Base-by-base conservation (phyloP, 2,329 filamentous ascomycete genomes). In the Colletotrichum sp. region DNA sequence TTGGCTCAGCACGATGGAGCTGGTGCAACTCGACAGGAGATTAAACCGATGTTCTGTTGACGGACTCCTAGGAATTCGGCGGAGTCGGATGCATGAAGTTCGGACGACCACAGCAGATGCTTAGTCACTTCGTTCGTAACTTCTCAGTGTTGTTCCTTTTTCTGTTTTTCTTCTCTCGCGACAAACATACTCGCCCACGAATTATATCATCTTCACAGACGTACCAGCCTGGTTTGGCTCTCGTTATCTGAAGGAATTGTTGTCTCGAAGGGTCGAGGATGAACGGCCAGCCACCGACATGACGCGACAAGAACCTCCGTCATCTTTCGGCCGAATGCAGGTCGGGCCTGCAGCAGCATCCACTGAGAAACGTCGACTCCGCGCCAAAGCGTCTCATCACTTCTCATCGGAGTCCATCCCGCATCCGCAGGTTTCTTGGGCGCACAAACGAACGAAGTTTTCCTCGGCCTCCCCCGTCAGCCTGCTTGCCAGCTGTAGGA, bases 301-400 rank as follows among this genome's bases (percentile, higher is more conserved):
- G 63, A 52, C 24, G 26, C 28, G 36, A n/a, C 24, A 10, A 8
- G 63, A 52, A n/a, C 21, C 36, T 43, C 43, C n/a, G 21, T 36
- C 18, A 30, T 67, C 28, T 73, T 75, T 43, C 74, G 64, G 74
- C 64, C 71, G 70, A 57, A 61, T 59, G 36, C 70, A 76, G 32
- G 13, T 36, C 43, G n/a, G 13, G 21, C 26, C 52, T 61, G 60
- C 68, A 52, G 26, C n/a, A 36, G 24, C 66, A 59, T 67, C 66
- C 52, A 34, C 9, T 43, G 24, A 16, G n/a, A 43, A 10, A 28
- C 24, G 12, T 55, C 39, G 3, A 24, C 18, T 67, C 39, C 26
- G 30, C 64, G 26, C n/a, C 39, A 64, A 28, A 32, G 36, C 73
- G 18, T 68, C 36, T 32, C 16, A 13, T 68, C 66, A 60, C 52